Evolutionary conservation across 257 asterid species (phyloP).

Genomic region (Penstemon eatonii): DNA sequence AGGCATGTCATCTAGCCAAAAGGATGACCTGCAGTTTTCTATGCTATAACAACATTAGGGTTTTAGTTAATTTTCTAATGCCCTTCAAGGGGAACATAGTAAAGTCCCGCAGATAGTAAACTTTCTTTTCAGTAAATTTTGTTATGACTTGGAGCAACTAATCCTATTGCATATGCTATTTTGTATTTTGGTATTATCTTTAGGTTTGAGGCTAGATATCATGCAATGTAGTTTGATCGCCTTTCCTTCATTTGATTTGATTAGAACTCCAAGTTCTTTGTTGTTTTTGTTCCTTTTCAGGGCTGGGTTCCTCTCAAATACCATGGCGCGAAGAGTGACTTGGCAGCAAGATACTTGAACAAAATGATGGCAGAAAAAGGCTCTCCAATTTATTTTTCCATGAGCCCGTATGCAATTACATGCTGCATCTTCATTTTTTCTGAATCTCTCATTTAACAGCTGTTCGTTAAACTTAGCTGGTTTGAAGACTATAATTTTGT

Average conservation of each 20-base stretch:
- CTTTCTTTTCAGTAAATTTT: not conserved
- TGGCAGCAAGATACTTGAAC: constrained; percentile 47
- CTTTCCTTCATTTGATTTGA: not conserved
- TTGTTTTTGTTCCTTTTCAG: constrained; percentile 38
- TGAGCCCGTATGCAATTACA: constrained; percentile 62
- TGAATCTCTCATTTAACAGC: constrained; percentile 2
- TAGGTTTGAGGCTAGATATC: constrained; percentile 6
- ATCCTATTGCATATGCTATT: not conserved
- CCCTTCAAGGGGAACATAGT: not conserved
- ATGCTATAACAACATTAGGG: constrained; percentile 6
- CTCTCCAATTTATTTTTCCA: constrained; percentile 55
- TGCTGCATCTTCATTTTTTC: constrained; percentile 16
- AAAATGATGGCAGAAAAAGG: constrained; percentile 52
- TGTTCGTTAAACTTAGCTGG: constrained; percentile 20
- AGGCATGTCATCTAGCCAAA: not conserved
- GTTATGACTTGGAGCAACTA: not conserved
- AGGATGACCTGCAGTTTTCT: not conserved
- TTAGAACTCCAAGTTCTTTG: constrained; percentile 10
- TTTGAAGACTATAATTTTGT: constrained; percentile 16
- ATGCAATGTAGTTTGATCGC: not conserved
- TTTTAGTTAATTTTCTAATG: not conserved
- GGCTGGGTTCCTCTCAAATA: constrained; percentile 77
- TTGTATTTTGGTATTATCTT: not conserved
- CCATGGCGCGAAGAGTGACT: constrained; percentile 56
- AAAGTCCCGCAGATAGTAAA: not conserved